phyloP scores from a whole-genome alignment of 306 rosid genomes.

The Trifolium pratense region DNA sequence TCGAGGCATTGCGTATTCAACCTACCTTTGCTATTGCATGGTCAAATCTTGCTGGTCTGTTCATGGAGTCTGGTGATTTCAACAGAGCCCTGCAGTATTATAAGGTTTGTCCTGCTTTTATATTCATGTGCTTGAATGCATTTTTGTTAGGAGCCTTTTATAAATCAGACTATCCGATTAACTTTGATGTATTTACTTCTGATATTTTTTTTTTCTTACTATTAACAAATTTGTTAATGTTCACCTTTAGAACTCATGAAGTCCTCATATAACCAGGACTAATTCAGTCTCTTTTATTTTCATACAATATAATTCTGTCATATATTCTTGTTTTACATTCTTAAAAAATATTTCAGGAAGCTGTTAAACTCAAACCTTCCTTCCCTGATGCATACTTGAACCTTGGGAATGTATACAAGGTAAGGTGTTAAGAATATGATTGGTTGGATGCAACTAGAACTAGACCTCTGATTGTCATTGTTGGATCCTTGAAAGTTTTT shows the following conservation, averaged over 20 bases:
- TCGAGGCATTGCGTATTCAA: conserved; percentile 94
- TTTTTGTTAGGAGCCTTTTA: not conserved
- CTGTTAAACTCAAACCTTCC: conserved; percentile 92
- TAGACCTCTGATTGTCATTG: conserved; percentile 48
- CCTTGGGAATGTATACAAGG: conserved; percentile 99
- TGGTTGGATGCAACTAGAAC: conserved; percentile 54
- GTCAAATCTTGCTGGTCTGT: conserved; percentile 99
- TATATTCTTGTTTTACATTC: conserved; percentile 24
- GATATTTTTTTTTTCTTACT: not conserved
- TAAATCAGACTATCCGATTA: conserved; percentile 8
- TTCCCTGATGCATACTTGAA: conserved; percentile 99
- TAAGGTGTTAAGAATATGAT: conserved; percentile 57
- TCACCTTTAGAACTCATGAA: not conserved
- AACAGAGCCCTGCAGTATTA: conserved; percentile 96
- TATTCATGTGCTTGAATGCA: conserved; percentile 14
- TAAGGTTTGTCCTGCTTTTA: conserved; percentile 56
- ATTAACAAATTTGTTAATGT: not conserved
- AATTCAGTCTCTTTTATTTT: conserved; percentile 6
- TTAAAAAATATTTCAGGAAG: conserved; percentile 68
- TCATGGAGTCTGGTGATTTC: conserved; percentile 98
- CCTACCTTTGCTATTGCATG: conserved; percentile 97
- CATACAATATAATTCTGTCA: not conserved
- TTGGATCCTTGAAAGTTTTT: conserved; percentile 50
- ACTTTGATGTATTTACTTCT: not conserved
- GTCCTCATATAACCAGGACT: not conserved